A percentile compares a stretch with the other conserved stretches of the same genome.
These are phyloP conservation scores for Pyrenula massariospora DNA, from an alignment of 495 filamentous ascomycete genomes.

Conservation along the genomic window DNA sequence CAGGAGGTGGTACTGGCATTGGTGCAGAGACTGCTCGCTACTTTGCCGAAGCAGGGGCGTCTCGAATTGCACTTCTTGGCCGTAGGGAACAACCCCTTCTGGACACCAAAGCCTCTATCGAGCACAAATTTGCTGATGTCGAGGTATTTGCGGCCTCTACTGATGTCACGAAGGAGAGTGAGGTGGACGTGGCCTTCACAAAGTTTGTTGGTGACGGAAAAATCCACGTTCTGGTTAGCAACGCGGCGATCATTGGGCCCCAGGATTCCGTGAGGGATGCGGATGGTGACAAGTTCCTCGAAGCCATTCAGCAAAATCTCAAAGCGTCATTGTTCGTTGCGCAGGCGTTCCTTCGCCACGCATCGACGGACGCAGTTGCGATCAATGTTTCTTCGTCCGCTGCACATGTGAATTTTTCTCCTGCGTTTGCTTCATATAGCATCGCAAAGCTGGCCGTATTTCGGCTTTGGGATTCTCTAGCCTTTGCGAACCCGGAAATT, in stretches of 20 bases:
- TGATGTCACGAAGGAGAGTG: constrained; percentile 6
- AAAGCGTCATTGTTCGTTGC: constrained; percentile 17
- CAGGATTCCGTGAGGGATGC: constrained; percentile 10
- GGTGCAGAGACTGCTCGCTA: constrained; percentile 25
- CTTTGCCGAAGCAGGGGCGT: constrained; percentile 32
- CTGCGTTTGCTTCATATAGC: constrained; percentile 14
- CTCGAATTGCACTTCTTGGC: constrained; percentile 21
- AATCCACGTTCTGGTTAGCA: constrained; percentile 10
- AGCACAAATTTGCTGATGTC: constrained; percentile 3
- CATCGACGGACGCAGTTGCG: constrained; percentile 2
- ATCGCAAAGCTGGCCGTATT: constrained; percentile 24
- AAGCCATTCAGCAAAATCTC: constrained; percentile 23
- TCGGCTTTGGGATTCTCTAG: constrained; percentile 25
- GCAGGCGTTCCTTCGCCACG: constrained; percentile 16
- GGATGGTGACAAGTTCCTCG: constrained; percentile 13
- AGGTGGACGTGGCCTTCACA: constrained; percentile 3
- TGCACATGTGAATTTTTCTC: constrained; percentile 9
- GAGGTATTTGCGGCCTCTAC: constrained; percentile 10
- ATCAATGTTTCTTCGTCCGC: not conserved
- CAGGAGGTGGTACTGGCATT: constrained; percentile 23
- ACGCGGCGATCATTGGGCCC: constrained; percentile 15
- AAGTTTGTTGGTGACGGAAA: constrained; percentile 6
- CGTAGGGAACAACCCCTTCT: constrained; percentile 20
- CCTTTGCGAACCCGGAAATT: constrained; percentile 27
- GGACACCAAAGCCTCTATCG: constrained; percentile 5